Evolutionary conservation across 2,329 filamentous ascomycete species (phyloP).

Genomic region (Ophiostoma pallidulum): DNA sequence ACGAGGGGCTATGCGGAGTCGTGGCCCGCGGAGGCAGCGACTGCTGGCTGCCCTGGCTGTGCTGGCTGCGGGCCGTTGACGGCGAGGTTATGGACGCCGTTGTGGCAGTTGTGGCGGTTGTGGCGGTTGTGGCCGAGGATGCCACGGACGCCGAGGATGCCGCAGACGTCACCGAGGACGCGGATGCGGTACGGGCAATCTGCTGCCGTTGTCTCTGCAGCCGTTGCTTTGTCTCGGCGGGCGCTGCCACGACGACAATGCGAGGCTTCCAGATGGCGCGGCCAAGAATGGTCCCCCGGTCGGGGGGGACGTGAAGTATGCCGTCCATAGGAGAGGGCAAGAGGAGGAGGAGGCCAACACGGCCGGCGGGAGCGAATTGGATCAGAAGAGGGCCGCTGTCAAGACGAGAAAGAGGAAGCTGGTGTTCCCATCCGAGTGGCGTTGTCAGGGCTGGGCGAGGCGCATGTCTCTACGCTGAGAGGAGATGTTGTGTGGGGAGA

Average conservation of each 20-base stretch:
- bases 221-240: conserved; percentile 25
- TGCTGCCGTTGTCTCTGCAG: conserved; percentile 5
- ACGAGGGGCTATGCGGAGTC: conserved; percentile 25
- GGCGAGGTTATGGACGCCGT: conserved; percentile 26
- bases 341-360: not conserved
- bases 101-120: not conserved
- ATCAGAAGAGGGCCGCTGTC: not conserved
- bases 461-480: not conserved
- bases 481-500: no score
- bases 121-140: conserved; percentile 1
- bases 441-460: not conserved
- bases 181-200: conserved; percentile 1
- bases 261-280: conserved; percentile 48
- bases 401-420: not conserved
- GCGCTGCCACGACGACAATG: conserved; percentile 47
- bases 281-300: conserved; percentile 42
- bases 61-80: conserved; percentile 11
- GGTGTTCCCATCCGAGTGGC: not conserved
- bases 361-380: not conserved
- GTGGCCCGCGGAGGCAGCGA: conserved; percentile 15
- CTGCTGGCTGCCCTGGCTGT: not conserved
- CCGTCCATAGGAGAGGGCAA: conserved; percentile 37
- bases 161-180: conserved; percentile 18
- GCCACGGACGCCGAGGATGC: conserved; percentile 24
- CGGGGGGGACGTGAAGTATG: conserved; percentile 39